Base-by-base conservation (phyloP, 305 asterid species). In the Rubia occidens region DNA sequence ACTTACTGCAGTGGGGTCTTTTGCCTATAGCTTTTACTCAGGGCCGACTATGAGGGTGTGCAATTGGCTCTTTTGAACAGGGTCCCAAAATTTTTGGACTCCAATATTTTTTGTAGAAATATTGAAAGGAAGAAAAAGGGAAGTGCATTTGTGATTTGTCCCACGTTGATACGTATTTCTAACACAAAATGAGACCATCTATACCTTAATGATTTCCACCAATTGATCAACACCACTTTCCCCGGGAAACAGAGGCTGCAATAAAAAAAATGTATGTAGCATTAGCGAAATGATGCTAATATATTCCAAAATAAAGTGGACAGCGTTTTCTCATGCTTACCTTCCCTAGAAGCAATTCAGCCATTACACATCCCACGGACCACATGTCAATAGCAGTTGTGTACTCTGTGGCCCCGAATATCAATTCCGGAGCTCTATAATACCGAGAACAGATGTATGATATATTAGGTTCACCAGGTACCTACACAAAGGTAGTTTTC, bases 291-390 rank as follows among this genome's bases (percentile, higher is more conserved):
- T 55, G 18, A 53, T 21, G 26, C 5, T 24, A 6, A 55, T 54
- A n/a, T 42, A 1, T 7, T 51, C 9, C 43, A 9, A 9, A 14
- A 21, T 26, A 8, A 40, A 5, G 6, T 47, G 20, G 47, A 58
- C 26, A 60, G 49, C 18, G 32, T 47, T 61, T 29, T 18, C 54
- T 14, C 40, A 72, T 32, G 15, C 71, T 40, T 60, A 94, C 98
- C 90, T 85, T 92, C 17, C 99, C 97, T 35, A 89, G 76, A 77
- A 94, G 92, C 56, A 90, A 87, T 78, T 94, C 99, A 35, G 95
- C 92, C 97, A 90, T 86, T 63, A 94, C 98, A 67, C 98, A 94
- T 73, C 98, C 98, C 63, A 78, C 91, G 24, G 98, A 94, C 98
- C 98, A 94, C 91, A 89, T 84, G 80, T 94, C 98, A 60, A 94